Base-by-base conservation (phyloP, 2,329 filamentous ascomycete species). In the Alternaria incomplexa region DNA sequence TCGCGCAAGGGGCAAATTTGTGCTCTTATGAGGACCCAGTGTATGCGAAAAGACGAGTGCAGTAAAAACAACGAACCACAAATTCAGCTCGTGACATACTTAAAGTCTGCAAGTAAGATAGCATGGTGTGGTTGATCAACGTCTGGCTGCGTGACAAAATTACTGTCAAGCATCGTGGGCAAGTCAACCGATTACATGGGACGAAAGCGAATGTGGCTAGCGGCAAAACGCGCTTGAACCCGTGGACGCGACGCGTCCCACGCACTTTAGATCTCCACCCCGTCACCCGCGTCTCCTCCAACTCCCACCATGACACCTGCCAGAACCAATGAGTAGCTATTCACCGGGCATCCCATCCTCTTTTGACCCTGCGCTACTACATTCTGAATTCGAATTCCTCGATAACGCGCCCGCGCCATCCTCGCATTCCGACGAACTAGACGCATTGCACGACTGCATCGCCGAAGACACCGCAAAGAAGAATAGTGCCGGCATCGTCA, bases 281-380 rank as follows among this genome's bases (percentile, higher is more conserved):
- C 22, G 62, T 43, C 56, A 60, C 61, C 52, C 52, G 50, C 43
- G 32, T 47, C 10, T 22, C 32, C 22, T 17, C 51, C 28, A 52
- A 36, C n/a, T 45, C 43, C 26, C 45, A 61, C 17, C 32, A 61
- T 52, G 48, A 47, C 44, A 15, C 12, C 47, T n/a, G 30, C 47
- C 22, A 20, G 47, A 57, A 47, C 56, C 65, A 54, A 77, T 77
- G 75, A 77, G 68, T 62, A 69, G 57, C 40, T 73, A 77, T 45
- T 77, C 73, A 47, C 64, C 66, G 26, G 71, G 65, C n/a, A 73
- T 82, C 32, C 80, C 82, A 4, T 81, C 83, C 5, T 85, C 84
- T 6, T 86, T 85, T 61, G 85, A 86, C 63, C 84, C 84, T 46
- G 83, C 83, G 45, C 64, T 86, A 28, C 76, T 84, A 63, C 80